phyloP scores from a whole-genome alignment of 768 basidiomycete genomes.

The Daedaleopsis nitida region DNA sequence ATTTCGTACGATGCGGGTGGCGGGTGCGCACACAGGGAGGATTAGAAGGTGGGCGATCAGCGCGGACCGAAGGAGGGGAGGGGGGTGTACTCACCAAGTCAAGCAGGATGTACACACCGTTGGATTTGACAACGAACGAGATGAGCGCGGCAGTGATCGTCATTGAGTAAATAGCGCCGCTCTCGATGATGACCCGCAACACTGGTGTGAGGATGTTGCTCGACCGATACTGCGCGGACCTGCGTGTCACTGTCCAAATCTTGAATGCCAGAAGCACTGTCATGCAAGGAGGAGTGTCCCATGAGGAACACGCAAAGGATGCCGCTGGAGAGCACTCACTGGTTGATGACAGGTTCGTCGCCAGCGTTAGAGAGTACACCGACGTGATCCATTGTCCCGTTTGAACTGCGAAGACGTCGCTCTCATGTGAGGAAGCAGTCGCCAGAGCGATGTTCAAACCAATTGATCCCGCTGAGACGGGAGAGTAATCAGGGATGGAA shows the following conservation, averaged over 20 bases:
- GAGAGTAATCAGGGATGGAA: background rate
- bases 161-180: slow-evolving; percentile 40
- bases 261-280: slow-evolving; percentile 33
- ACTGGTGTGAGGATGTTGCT: slow-evolving; percentile 25
- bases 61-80: background rate
- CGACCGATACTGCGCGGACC: slow-evolving; percentile 19
- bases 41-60: background rate
- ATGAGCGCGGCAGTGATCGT: slow-evolving; percentile 36
- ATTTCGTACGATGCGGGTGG: too few species aligned
- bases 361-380: slow-evolving; percentile 35
- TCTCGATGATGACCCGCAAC: slow-evolving; percentile 38
- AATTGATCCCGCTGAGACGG: slow-evolving; percentile 25
- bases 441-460: slow-evolving; percentile 22
- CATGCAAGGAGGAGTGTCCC: background rate
- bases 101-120: slow-evolving; percentile 37
- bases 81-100: slow-evolving; percentile 33
- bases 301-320: background rate
- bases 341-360: slow-evolving; percentile 36
- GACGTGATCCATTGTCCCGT: slow-evolving; percentile 37
- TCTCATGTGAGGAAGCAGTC: slow-evolving; percentile 13
- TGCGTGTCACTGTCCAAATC: slow-evolving; percentile 33
- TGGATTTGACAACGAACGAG: slow-evolving; percentile 31
- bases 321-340: slow-evolving; percentile 22
- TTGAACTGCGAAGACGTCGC: slow-evolving; percentile 29
- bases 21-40: background rate